phyloP scores from a whole-genome alignment of 345 rosid genomes.

The Heritiera littoralis region DNA sequence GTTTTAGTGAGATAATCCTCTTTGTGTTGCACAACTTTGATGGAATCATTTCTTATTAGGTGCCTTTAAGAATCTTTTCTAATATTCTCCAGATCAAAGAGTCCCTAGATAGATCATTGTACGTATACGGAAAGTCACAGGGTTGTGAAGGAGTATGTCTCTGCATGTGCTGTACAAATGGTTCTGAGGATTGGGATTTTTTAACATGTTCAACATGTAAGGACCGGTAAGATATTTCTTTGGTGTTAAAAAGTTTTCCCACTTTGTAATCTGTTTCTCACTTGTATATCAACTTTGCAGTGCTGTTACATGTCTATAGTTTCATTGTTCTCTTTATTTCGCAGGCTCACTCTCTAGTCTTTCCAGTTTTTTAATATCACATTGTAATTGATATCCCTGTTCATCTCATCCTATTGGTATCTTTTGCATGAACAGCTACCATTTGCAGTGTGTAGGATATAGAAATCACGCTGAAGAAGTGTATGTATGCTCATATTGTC shows the following conservation, averaged over 20 bases:
- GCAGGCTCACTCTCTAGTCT: neutral
- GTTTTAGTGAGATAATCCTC: constrained; percentile 29
- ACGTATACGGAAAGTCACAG: constrained; percentile 41
- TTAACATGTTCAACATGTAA: constrained; percentile 51
- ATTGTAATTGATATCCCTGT: neutral
- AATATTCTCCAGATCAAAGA: constrained; percentile 47
- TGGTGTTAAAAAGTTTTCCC: neutral
- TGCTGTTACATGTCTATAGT: neutral
- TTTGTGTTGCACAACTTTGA: constrained; percentile 1
- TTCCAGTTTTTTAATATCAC: neutral
- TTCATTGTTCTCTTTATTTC: neutral
- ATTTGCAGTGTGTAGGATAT: constrained; percentile 48
- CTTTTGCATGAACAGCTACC: constrained; percentile 54
- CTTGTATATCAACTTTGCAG: neutral
- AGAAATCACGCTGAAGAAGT: constrained; percentile 28
- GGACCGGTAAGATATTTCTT: constrained; percentile 54
- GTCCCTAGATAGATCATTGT: constrained; percentile 49
- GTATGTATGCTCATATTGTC: constrained; percentile 53
- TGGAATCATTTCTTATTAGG: constrained; percentile 13
- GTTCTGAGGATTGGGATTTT: constrained; percentile 33
- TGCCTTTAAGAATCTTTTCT: constrained; percentile 12
- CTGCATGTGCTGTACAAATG: constrained; percentile 46
- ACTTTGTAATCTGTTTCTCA: neutral
- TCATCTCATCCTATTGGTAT: constrained; percentile 18
- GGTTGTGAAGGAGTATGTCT: constrained; percentile 27